These are phyloP conservation scores for Liquidambar formosana DNA, from an alignment of 164 flowering plant genomes.

Conservation along the genomic window DNA sequence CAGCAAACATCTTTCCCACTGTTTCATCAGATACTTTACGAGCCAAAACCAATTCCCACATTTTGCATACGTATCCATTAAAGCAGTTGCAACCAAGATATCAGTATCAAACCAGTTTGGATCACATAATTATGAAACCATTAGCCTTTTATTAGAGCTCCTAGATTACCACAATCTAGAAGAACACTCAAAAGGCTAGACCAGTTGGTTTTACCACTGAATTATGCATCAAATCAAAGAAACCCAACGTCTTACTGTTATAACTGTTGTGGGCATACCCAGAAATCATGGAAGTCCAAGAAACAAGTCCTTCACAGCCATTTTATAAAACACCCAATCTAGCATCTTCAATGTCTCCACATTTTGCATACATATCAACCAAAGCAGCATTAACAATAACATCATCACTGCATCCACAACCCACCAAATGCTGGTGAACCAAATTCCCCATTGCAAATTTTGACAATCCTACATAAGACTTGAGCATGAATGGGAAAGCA, in stretches of 20 bases:
- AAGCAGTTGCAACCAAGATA: no score
- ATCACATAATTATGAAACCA: slow-evolving; percentile 27
- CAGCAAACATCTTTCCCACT: slow-evolving; percentile 34
- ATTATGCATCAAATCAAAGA: no score
- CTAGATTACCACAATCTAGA: slow-evolving; percentile 27
- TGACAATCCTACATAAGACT: slow-evolving; percentile 36
- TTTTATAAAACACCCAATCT: not conserved
- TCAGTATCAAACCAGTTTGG: no score
- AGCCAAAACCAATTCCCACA: slow-evolving; percentile 35
- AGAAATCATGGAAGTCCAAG: no score
- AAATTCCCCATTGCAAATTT: slow-evolving; percentile 22
- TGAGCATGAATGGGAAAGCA: no score
- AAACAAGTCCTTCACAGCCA: slow-evolving; percentile 26
- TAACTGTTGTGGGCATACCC: no score
- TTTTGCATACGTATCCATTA: slow-evolving; percentile 32
- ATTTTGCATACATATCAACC: no score
- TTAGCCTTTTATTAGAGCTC: slow-evolving; percentile 24
- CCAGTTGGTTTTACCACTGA: slow-evolving; percentile 21
- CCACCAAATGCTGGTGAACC: slow-evolving; percentile 24
- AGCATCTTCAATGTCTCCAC: no score
- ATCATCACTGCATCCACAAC: slow-evolving; percentile 1
- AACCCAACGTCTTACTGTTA: no score
- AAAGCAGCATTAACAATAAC: no score
- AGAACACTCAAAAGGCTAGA: slow-evolving; percentile 29
- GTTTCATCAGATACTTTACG: slow-evolving; percentile 21